phyloP scores from a whole-genome alignment of 164 flowering plant species.

The Annona squamosa region DNA sequence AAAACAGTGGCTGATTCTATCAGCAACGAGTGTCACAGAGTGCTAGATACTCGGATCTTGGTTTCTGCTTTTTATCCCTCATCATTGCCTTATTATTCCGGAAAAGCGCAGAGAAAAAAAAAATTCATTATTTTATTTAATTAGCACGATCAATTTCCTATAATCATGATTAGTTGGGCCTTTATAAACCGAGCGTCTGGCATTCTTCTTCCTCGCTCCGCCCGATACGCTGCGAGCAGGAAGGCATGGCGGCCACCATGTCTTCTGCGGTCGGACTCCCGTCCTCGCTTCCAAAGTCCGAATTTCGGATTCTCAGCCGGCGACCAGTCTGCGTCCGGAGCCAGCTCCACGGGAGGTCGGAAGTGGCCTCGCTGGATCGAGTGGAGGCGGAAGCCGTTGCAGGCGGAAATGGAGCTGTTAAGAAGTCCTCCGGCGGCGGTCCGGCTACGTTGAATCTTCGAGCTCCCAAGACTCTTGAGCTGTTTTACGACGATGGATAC shows the following conservation, averaged over 20 bases:
- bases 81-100: background rate
- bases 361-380: background rate
- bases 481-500: constrained; percentile 73
- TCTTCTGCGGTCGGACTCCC: background rate
- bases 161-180: background rate
- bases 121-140: too few relatives aligned
- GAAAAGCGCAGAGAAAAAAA: background rate
- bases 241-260: background rate
- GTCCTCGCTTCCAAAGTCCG: background rate
- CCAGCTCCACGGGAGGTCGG: constrained; percentile 1
- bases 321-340: constrained; percentile 1
- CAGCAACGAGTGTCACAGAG: background rate
- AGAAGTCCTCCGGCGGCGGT: background rate
- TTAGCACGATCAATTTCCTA: background rate
- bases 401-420: background rate
- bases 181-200: too few relatives aligned
- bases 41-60: background rate
- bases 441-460: background rate
- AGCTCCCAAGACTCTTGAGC: constrained; percentile 18
- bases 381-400: background rate
- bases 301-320: background rate
- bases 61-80: background rate
- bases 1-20: background rate
- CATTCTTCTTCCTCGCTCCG: background rate
- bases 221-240: background rate